phyloP scores from a whole-genome alignment of 192 early-diverging fungal genomes.

The Rhizophlyctis rosea region DNA sequence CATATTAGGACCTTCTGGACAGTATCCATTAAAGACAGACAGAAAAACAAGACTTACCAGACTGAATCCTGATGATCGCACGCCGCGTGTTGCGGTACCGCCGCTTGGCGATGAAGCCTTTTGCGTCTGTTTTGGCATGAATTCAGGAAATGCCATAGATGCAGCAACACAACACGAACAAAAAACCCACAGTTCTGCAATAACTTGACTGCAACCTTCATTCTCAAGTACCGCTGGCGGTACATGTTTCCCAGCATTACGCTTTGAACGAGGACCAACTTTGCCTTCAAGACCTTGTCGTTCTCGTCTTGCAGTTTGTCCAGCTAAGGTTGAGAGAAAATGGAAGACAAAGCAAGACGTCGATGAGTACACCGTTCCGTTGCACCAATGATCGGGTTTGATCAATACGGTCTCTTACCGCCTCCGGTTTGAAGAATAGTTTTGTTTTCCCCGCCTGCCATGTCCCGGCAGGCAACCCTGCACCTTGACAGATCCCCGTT shows the following conservation, averaged over 20 bases:
- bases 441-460: conserved; percentile 55
- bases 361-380: neutral
- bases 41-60: conserved; percentile 25
- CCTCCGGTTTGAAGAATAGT: conserved; percentile 43
- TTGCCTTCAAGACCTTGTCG: conserved; percentile 33
- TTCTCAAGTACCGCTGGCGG: conserved; percentile 33
- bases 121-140: conserved; percentile 24
- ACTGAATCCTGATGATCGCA: conserved; percentile 49
- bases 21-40: too few relatives aligned
- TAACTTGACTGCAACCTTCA: conserved; percentile 30
- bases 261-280: conserved; percentile 44
- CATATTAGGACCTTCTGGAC: too few relatives aligned
- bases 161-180: conserved; percentile 5
- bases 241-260: conserved; percentile 38
- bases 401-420: too few relatives aligned
- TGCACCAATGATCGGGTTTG: neutral
- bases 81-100: conserved; percentile 35
- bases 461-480: conserved; percentile 17
- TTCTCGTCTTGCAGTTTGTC: conserved; percentile 28
- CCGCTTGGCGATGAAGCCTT: conserved; percentile 36
- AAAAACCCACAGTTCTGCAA: conserved; percentile 39
- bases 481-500: conserved; percentile 21
- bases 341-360: neutral
- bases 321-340: conserved; percentile 13
- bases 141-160: neutral